Base-by-base conservation (phyloP, 2,329 filamentous ascomycete species). In the Alternaria sp. region DNA sequence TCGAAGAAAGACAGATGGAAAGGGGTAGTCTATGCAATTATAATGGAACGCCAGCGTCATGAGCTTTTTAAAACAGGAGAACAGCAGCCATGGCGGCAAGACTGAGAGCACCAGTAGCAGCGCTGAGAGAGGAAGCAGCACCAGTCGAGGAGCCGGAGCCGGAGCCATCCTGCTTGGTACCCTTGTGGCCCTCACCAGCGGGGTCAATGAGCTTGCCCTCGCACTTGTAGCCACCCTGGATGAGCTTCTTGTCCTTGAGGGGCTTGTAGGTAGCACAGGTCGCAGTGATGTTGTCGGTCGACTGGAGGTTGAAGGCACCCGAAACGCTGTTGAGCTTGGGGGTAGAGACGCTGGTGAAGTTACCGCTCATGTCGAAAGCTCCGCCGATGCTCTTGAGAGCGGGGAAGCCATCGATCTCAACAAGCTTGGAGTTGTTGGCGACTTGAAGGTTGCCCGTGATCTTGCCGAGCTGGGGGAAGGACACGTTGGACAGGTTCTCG, bases 361-460 rank as follows among this genome's bases (percentile, higher is more conserved):
- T 90, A 72, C 95, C 95, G 71, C 88, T 88, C 78, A 97, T 87
- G 78, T 92, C 89, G 74, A 98, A 84, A 71, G 92, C 92, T 81
- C 93, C 94, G 65, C 69, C 85, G 58, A 97, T 86, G 54, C 82
- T 85, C 74, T 85, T 75, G 28, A 99, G 85, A 65, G 82, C 76
- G 61, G 85, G 84, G 80, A 98, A 90, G 33, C 86, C 87, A 65
- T 85, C 79, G 56, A 97, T 83, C 60, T 81, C 76, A 56, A 79
- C 69, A 33, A 97, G 85, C 55, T 83, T 82, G 61, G 92, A 91
- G 88, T 98, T 97, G 87, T 97, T 96, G 80, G 91, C 89, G 74
- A 99, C 87, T 69, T 90, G 88, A 77, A 96, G 86, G 77, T 90
- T 92, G 81, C 92, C 93, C 68, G 85, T 87, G 72, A 97, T 85